Base-by-base conservation (phyloP, 495 filamentous ascomycete species). In the Tuber borchii region DNA sequence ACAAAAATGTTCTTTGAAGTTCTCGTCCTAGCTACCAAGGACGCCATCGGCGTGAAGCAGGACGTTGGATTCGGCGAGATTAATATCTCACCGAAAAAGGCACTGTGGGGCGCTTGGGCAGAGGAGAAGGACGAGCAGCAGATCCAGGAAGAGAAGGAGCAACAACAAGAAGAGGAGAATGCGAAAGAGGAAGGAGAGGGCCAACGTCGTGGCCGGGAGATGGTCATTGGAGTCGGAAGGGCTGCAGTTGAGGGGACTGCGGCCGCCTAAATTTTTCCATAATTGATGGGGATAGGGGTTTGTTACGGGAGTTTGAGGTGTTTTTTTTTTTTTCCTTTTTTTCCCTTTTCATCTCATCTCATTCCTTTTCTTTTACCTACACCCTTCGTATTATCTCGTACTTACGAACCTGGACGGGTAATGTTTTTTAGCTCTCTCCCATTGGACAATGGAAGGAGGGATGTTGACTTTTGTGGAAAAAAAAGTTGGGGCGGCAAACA, bases 1-100 rank as follows among this genome's bases (percentile, higher is more conserved):
- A 97, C 95, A 56, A 97, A 97, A 87, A 97, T 99, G 95, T 99
- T 99, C 86, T 98, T 98, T 76, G 96, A 99, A 85, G 90, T 94
- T 48, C 86, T 99, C 61, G 95, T 98, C 8, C 86, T 99, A 71
- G 96, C 96, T 17, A 99, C 95, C 19, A 98, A 98, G 87, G 96
- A 98, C 84, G 95, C 95, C 48, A 92, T 99, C 82, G 95, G 97
- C 83, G 93, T 97, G n/a, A 94, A 97, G 82, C 95, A 99, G 85
- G 86, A 87, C n/a, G 87, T 89, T 70, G 88, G 89, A 22, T 84
- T 87, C 45, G 88, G 79, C 8, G 40, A 75, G 71, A 91, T 99
- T 78, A 86, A 90, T 61, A 91, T 99, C 70, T 88, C 92, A 71
- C 92, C 90, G 75, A 97, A 97, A 88, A 89, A 93, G 78, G 93